Base-by-base conservation (phyloP, 2,329 filamentous ascomycete species). In the Cladophialophora carrionii region DNA sequence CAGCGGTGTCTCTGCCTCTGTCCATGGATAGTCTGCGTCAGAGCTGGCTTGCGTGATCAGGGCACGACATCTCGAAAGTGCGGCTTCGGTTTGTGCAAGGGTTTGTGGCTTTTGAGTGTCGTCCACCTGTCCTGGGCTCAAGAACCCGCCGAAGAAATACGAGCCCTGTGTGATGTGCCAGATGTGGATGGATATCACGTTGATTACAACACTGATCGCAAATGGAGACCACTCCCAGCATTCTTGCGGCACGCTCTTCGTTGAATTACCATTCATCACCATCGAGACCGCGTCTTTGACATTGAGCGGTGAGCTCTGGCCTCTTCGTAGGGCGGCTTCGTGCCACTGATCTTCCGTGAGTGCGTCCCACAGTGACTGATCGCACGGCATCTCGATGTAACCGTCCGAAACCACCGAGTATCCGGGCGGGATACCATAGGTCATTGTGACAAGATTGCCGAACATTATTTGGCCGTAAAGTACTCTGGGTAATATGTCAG, bases 21-120 rank as follows among this genome's bases (percentile, higher is more conserved):
- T 62, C 66, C 66, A 68, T 4, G 92, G 92, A 78, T 97, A 98
- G 73, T 97, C 93, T 3, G 89, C 88, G 1, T 88, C 82, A 29
- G 86, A 88, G 61, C 88, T 87, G 80, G 97, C 97, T 71, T 85
- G 84, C 0, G 81, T 80, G 52, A 68, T 68, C 1, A 73, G 64
- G 22, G 71, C 70, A 32, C 73, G 71, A 57, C 74, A 76, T 57
- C 72, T 69, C 20, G 70, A 67, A 14, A 77, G 68, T 17, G 73
- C 70, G 1, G 73, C 67, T 29, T 73, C 71, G 0, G 73, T 72
- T 41, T 72, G 70, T 4, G 66, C 67, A 17, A 73, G 59, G 17
- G 71, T 64, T n/a, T 70, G 65, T 17, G 61, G 60, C 20, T 70
- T 71, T 26, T 71, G 67, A 12, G 66, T 58, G 31, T 69, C 70